phyloP scores from a whole-genome alignment of 306 rosid genomes.

The Inga laurina region DNA sequence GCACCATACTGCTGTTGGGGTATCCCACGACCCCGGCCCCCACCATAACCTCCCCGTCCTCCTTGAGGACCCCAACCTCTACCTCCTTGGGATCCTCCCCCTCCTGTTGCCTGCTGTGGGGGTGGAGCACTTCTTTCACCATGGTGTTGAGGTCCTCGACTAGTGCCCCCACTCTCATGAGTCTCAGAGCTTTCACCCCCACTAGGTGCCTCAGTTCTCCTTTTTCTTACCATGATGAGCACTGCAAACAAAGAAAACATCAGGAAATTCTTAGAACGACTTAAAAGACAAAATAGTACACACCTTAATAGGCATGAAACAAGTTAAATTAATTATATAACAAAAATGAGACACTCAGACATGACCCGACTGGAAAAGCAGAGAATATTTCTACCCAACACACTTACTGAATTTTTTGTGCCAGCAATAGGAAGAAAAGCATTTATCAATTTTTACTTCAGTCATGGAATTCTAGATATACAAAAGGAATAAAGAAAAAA shows the following conservation, averaged over 20 bases:
- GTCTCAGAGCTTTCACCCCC: constrained; percentile 72
- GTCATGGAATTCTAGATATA: neutral
- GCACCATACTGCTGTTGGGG: constrained; percentile 80
- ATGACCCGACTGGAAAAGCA: neutral
- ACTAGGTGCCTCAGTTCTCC: constrained; percentile 58
- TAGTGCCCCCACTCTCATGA: constrained; percentile 39
- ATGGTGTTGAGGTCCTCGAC: constrained; percentile 56
- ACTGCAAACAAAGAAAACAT: constrained; percentile 37
- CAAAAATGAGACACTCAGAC: neutral
- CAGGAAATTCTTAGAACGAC: constrained; percentile 5
- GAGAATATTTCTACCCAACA: too few relatives aligned
- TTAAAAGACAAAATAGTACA: neutral
- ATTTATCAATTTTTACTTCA: neutral
- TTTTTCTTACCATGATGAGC: constrained; percentile 72
- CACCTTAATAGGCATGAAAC: neutral
- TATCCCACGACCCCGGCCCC: constrained; percentile 54
- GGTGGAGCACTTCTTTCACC: constrained; percentile 56
- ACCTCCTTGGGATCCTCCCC: constrained; percentile 58
- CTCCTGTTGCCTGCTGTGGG: constrained; percentile 54
- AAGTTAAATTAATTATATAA: neutral
- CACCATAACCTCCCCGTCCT: constrained; percentile 55
- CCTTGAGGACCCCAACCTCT: constrained; percentile 59
- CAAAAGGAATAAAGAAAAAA: neutral
- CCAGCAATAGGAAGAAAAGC: neutral
- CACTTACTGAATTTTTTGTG: neutral